A percentile compares a stretch with the other conserved stretches of the same genome.
phyloP scores from a whole-genome alignment of 345 rosid genomes.

The Turnera subulata region DNA sequence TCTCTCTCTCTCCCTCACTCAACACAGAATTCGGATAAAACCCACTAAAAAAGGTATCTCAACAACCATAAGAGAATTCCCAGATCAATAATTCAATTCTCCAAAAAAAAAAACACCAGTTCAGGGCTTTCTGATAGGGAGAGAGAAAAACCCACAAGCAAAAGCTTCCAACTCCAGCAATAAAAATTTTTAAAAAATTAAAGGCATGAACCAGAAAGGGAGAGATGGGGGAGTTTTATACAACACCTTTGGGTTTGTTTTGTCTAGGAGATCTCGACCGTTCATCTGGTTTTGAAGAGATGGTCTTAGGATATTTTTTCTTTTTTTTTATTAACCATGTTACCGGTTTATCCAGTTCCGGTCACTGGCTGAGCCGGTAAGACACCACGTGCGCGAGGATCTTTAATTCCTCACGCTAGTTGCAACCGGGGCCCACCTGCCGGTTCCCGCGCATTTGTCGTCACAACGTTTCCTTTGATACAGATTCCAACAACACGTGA shows the following conservation, averaged over 20 bases:
- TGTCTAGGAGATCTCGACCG: constrained; percentile 31
- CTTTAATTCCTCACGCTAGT: constrained; percentile 7
- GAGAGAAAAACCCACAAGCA: not conserved
- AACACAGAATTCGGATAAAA: constrained; percentile 16
- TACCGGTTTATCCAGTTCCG: constrained; percentile 33
- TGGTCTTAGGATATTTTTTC: too few relatives aligned
- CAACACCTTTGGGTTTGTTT: not conserved
- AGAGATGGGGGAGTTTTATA: not conserved
- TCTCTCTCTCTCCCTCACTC: too few relatives aligned
- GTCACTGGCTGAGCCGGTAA: constrained; percentile 35
- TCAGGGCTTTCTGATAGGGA: not conserved
- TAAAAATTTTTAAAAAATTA: not conserved
- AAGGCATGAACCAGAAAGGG: constrained; percentile 6
- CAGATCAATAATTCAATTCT: constrained; percentile 17
- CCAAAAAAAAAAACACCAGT: not conserved
- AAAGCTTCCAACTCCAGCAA: constrained; percentile 21
- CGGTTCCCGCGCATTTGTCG: not conserved
- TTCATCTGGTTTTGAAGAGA: constrained; percentile 11
- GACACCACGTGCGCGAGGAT: constrained; percentile 53
- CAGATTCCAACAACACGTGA: not conserved
- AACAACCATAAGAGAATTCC: constrained; percentile 7
- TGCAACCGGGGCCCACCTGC: constrained; percentile 18
- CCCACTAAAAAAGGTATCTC: constrained; percentile 6
- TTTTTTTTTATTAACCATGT: not conserved
- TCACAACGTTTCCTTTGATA: not conserved